These are phyloP conservation scores for Chlorencoelia australis DNA, from an alignment of 2,329 filamentous ascomycete genomes.

Conservation along the genomic window DNA sequence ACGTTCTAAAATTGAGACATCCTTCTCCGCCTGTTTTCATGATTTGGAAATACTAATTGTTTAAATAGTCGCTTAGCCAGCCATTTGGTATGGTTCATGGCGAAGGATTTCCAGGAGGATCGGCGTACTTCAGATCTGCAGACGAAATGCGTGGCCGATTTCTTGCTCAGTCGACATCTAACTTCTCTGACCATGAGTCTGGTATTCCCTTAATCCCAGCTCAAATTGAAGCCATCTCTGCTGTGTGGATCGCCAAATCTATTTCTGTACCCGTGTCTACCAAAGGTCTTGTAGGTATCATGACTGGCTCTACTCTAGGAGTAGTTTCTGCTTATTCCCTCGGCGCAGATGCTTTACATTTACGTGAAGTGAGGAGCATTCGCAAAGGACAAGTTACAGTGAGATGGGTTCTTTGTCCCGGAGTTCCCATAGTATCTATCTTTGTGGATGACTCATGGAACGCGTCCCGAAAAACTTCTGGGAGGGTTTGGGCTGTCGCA, in stretches of 20 bases:
- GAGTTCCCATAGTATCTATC: slow-evolving; percentile 81
- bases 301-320: slow-evolving; percentile 75
- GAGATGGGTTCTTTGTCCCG: slow-evolving; percentile 83
- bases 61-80: slow-evolving; percentile 85
- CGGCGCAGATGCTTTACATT: slow-evolving; percentile 44
- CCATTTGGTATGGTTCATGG: slow-evolving; percentile 74
- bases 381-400: slow-evolving; percentile 73
- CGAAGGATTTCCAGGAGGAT: slow-evolving; percentile 77
- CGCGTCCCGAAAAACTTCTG: slow-evolving; percentile 54
- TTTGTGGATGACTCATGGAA: slow-evolving; percentile 77
- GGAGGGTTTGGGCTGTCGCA: slow-evolving; percentile 82
- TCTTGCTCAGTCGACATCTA: slow-evolving; percentile 51
- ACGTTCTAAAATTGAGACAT: no score
- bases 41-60: no score
- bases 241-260: slow-evolving; percentile 86
- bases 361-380: slow-evolving; percentile 38
- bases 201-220: slow-evolving; percentile 71
- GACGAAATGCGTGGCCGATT: slow-evolving; percentile 71
- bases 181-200: slow-evolving; percentile 49
- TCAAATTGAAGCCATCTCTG: slow-evolving; percentile 60
- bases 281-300: slow-evolving; percentile 67
- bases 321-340: slow-evolving; percentile 75
- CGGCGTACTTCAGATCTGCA: slow-evolving; percentile 64
- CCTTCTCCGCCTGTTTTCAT: no score
- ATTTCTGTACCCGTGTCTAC: slow-evolving; percentile 60